Percentiles rank a stretch among this genome's conserved stretches.
These are phyloP conservation scores for Saitozyma podzolica DNA, from an alignment of 768 basidiomycete genomes.

Conservation along the genomic window DNA sequence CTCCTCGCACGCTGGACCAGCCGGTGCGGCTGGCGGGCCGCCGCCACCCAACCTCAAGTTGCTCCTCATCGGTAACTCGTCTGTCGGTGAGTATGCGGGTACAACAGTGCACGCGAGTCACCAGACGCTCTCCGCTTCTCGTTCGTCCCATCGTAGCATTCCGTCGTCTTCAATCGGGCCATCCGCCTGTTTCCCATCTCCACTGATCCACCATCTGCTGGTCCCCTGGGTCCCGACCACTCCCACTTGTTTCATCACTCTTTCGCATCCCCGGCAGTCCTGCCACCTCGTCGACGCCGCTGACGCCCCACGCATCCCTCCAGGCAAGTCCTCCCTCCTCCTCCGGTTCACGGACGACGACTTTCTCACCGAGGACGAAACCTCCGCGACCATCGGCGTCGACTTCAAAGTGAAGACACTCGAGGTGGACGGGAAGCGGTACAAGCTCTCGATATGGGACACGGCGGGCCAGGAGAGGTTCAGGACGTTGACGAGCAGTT, in stretches of 20 bases:
- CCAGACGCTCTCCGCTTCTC: too few species aligned
- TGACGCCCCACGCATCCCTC: too few species aligned
- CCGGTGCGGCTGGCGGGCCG: neutral
- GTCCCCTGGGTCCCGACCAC: too few species aligned
- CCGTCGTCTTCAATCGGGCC: too few species aligned
- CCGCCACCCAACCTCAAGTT: conserved; percentile 42
- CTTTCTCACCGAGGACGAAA: conserved; percentile 74
- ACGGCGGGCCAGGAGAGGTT: conserved; percentile 97
- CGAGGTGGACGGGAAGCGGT: conserved; percentile 47
- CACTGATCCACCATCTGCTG: too few species aligned
- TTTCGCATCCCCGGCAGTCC: neutral
- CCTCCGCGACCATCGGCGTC: conserved; percentile 53
- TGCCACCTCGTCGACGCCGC: neutral
- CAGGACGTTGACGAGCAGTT: conserved; percentile 89
- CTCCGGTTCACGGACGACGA: conserved; percentile 96
- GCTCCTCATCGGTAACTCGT: conserved; percentile 53
- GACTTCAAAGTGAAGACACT: conserved; percentile 55
- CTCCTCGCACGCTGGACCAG: too few species aligned
- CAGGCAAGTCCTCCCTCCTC: conserved; percentile 64
- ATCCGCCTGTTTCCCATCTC: too few species aligned
- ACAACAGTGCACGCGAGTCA: neutral
- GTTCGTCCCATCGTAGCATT: too few species aligned
- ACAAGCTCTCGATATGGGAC: conserved; percentile 95
- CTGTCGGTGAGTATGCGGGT: conserved; percentile 70
- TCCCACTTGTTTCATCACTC: neutral